These are phyloP conservation scores for Coleophoma eucalyptorum DNA, from an alignment of 2,329 filamentous ascomycete genomes.

Conservation along the genomic window DNA sequence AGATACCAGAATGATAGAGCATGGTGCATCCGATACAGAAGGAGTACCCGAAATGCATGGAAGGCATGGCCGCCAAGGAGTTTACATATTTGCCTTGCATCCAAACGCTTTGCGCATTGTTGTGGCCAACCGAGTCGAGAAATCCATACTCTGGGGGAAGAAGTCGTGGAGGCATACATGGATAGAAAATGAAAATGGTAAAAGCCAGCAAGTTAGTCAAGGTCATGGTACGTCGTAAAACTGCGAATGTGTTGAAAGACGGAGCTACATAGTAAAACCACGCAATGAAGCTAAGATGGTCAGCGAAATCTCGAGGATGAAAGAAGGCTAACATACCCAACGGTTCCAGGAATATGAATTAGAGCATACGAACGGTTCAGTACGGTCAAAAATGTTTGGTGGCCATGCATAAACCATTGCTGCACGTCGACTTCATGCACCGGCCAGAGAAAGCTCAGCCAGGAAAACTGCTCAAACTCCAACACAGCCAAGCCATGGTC, in stretches of 20 bases:
- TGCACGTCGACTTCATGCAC: slow-evolving; percentile 48
- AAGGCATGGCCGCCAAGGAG: slow-evolving; percentile 46
- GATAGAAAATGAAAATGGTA: slow-evolving; percentile 46
- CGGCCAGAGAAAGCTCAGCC: slow-evolving; percentile 47
- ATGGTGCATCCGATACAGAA: slow-evolving; percentile 49
- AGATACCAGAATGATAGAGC: slow-evolving; percentile 47
- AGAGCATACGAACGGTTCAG: slow-evolving; percentile 56
- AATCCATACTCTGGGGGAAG: slow-evolving; percentile 45
- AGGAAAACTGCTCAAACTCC: slow-evolving; percentile 47
- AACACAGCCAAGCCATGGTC: slow-evolving; percentile 51
- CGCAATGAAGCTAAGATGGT: slow-evolving; percentile 49
- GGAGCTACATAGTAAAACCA: slow-evolving; percentile 61
- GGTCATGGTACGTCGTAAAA: slow-evolving; percentile 43
- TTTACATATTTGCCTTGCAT: slow-evolving; percentile 47
- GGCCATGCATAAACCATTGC: slow-evolving; percentile 51
- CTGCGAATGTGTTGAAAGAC: slow-evolving; percentile 39
- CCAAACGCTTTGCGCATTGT: slow-evolving; percentile 45
- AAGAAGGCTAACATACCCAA: slow-evolving; percentile 38
- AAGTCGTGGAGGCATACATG: slow-evolving; percentile 48
- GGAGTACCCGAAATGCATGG: slow-evolving; percentile 51
- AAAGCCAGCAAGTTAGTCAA: slow-evolving; percentile 51
- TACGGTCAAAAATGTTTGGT: slow-evolving; percentile 47
- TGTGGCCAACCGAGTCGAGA: slow-evolving; percentile 44
- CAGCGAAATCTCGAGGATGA: neutral
- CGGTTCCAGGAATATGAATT: slow-evolving; percentile 57